A percentile compares a stretch with the other conserved stretches of the same genome.
Evolutionary conservation across 129 eudicot genomes (phyloP).

Genomic region (Flaveria sonorensis): DNA sequence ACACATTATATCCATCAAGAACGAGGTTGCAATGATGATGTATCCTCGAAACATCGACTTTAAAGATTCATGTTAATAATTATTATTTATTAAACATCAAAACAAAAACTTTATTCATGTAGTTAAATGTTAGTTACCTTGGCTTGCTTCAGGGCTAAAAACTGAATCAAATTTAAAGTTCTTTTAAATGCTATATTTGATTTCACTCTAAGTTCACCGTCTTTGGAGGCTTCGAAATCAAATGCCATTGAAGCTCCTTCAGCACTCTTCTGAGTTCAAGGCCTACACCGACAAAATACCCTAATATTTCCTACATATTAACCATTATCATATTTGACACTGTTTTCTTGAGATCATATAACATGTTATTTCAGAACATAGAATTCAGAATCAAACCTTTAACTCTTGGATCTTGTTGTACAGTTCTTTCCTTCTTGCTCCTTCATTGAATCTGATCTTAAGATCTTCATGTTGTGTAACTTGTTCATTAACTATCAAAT

Average conservation of each 20-base stretch:
- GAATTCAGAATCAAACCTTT: slow-evolving; percentile 50
- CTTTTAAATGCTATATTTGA: slow-evolving; percentile 57
- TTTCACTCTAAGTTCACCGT: slow-evolving; percentile 73
- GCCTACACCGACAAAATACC: slow-evolving; percentile 96
- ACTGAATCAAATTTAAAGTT: slow-evolving; percentile 85
- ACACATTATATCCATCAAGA: slow-evolving; percentile 89
- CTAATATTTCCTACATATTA: slow-evolving; percentile 72
- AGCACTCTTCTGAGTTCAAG: slow-evolving; percentile 71
- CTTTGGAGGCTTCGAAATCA: slow-evolving; percentile 76
- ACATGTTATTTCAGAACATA: not conserved
- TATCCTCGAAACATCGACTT: slow-evolving; percentile 88
- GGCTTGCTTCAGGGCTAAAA: slow-evolving; percentile 78
- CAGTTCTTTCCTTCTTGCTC: slow-evolving; percentile 80
- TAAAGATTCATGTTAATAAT: slow-evolving; percentile 10
- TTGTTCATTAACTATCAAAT: slow-evolving; percentile 59
- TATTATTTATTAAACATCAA: not conserved
- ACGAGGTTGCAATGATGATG: slow-evolving; percentile 87
- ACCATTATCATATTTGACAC: slow-evolving; percentile 21
- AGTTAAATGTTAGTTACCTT: slow-evolving; percentile 50
- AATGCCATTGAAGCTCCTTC: slow-evolving; percentile 70
- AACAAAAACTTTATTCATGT: not conserved
- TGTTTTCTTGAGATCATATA: not conserved
- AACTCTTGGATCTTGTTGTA: slow-evolving; percentile 84
- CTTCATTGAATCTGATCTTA: slow-evolving; percentile 60
- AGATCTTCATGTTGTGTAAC: slow-evolving; percentile 63